Evolutionary conservation across 805 yeast species (phyloP), one percentile per base, ranked within the genome.

Genomic region (Phaffomyces antillensis): DNA sequence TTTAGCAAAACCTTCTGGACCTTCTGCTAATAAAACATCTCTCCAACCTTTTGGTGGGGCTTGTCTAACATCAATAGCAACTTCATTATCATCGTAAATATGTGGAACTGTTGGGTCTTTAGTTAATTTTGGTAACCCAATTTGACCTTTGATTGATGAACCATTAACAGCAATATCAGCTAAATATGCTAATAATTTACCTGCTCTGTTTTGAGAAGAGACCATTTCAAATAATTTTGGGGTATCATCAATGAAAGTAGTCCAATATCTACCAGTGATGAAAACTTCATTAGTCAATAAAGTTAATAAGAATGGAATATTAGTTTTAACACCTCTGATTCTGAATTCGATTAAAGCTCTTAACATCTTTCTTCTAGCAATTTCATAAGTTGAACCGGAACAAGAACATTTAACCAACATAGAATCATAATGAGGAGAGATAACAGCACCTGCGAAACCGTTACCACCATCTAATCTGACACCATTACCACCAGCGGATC

Each of bases 401-500:
- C 97, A 88, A 32, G 96, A 80, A 67, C 99, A 91, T 70, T 91
- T 91, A 53, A 91, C 99, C 76, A 91, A 78, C 96, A 91, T 86
- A 33, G 97, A 90, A 70, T 91, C 99, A 70, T 91, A 91, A 69
- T 88, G 96, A 36, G 99, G 99, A 31, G 96, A 83, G 55, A 91
- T 93, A 54, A 93, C 81, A 20, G 97, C 86, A 52, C 99, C 99
- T 12, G 96, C 95, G 66, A 88, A 91, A 4, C 96, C 97, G 64
- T 91, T 91, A 70, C 98, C 98, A 72, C 99, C 99, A 61, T 91
- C 99, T 56, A 93, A 76, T 72, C 99, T 83, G 40, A 93, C 97
- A 67, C 99, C 99, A 63, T 93, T 93, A 75, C 99, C 99, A 70
- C 99, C 99, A 20, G 98, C 87, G 39, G 97, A 89, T 67, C 98